Percentiles rank a stretch among this genome's conserved stretches.
Evolutionary conservation across 345 rosid genomes (phyloP).

Genomic region (Mangifera indica): DNA sequence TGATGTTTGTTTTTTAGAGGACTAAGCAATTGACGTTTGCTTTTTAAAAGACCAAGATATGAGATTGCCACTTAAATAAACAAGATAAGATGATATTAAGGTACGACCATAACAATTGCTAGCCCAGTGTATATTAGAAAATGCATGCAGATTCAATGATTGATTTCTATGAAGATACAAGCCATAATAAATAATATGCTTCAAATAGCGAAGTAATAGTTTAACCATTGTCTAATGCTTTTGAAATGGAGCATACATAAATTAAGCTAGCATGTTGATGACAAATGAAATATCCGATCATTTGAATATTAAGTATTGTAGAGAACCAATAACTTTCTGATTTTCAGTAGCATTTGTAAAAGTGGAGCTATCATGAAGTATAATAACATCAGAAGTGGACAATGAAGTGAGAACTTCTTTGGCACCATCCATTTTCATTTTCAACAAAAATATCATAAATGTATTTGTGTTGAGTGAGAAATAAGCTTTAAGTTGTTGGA

Average conservation of each 20-base stretch:
- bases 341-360: not conserved
- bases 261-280: not conserved
- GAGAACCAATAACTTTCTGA: not conserved
- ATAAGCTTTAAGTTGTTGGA: fast-evolving
- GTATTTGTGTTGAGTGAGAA: slow-evolving; percentile 11
- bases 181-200: not conserved
- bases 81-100: too few relatives aligned
- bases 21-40: too few relatives aligned
- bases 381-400: fast-evolving
- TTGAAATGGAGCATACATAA: not conserved
- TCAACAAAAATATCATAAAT: not conserved
- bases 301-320: not conserved
- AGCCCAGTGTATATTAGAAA: not conserved
- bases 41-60: too few relatives aligned
- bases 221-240: not conserved
- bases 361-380: not conserved
- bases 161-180: not conserved
- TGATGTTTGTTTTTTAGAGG: too few relatives aligned
- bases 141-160: not conserved
- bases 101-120: too few relatives aligned
- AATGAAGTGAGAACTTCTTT: not conserved
- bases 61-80: too few relatives aligned
- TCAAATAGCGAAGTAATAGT: not conserved
- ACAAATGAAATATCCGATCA: not conserved
- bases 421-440: not conserved